Conservation (phyloP, 208 protist genomes). For the Crithidia sp. region DNA sequence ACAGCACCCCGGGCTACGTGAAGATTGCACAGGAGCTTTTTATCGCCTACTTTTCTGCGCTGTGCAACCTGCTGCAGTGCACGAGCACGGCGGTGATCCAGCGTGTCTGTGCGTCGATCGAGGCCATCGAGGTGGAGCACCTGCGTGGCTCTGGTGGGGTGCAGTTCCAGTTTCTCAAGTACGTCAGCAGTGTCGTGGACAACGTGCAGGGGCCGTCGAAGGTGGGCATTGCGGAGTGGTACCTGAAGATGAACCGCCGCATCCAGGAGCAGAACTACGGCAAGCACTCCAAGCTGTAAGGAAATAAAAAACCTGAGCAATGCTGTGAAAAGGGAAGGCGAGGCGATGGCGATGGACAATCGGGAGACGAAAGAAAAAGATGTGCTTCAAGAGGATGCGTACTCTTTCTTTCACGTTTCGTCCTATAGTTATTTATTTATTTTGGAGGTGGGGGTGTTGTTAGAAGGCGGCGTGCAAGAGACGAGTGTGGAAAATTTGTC, state of each 20-base stretch:
- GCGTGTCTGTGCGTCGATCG: slow-evolving; percentile 83
- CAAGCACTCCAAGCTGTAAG: slow-evolving; percentile 45
- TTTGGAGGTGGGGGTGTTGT: neutral
- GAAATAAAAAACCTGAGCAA: neutral
- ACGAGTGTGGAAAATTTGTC: too few species aligned
- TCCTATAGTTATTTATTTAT: slow-evolving; percentile 7
- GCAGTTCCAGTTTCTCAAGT: slow-evolving; percentile 72
- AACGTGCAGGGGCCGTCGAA: slow-evolving; percentile 60
- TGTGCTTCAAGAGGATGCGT: too few species aligned
- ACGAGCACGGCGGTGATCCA: slow-evolving; percentile 59
- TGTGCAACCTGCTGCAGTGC: slow-evolving; percentile 83
- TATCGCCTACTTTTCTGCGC: slow-evolving; percentile 74
- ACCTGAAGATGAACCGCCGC: slow-evolving; percentile 58
- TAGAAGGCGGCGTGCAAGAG: too few species aligned
- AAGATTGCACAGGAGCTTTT: slow-evolving; percentile 55
- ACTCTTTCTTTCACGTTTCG: too few species aligned
- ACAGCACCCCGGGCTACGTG: slow-evolving; percentile 34
- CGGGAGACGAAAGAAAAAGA: too few species aligned
- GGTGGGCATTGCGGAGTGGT: slow-evolving; percentile 80
- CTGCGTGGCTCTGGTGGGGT: slow-evolving; percentile 50
- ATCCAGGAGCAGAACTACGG: slow-evolving; percentile 41
- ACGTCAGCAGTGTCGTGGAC: slow-evolving; percentile 66
- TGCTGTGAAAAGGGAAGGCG: too few species aligned
- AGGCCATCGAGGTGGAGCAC: slow-evolving; percentile 81
- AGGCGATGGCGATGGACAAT: too few species aligned